A percentile compares a stretch with the other conserved stretches of the same genome.
phyloP scores from a whole-genome alignment of 2,329 filamentous ascomycete species.

The Penicillium sp. region DNA sequence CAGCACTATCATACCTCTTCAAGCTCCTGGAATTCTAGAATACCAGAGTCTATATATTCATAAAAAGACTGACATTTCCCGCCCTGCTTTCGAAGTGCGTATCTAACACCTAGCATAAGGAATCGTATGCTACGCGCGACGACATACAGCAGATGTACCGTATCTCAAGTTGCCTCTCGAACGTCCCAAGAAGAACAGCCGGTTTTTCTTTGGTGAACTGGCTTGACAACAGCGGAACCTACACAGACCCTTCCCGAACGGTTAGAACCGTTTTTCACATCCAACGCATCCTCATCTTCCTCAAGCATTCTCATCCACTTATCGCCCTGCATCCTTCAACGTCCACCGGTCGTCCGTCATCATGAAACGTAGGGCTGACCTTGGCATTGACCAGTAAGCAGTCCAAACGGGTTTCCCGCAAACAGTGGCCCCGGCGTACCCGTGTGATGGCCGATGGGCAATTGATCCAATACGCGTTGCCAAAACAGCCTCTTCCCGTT shows the following conservation, averaged over 20 bases:
- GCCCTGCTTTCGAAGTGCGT: too few relatives aligned
- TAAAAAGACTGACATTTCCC: too few relatives aligned
- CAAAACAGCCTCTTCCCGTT: neutral
- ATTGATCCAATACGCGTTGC: slow-evolving; percentile 10
- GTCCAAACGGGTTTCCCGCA: slow-evolving; percentile 5
- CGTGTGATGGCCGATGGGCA: slow-evolving; percentile 10
- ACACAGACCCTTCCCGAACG: neutral
- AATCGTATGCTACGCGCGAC: too few relatives aligned
- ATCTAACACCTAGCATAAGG: too few relatives aligned
- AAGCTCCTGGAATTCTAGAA: too few relatives aligned
- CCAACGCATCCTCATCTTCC: neutral
- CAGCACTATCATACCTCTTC: too few relatives aligned
- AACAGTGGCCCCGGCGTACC: neutral
- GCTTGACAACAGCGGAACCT: neutral
- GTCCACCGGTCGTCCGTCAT: neutral
- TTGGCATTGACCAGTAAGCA: slow-evolving; percentile 13
- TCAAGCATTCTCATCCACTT: neutral
- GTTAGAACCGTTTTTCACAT: neutral
- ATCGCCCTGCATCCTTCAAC: neutral
- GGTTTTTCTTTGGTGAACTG: neutral
- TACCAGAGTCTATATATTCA: too few relatives aligned
- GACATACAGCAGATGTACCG: neutral
- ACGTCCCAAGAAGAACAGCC: neutral
- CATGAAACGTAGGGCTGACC: slow-evolving; percentile 21
- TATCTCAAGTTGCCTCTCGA: neutral